These are phyloP conservation scores for Agaricus subrufescens DNA, from an alignment of 768 basidiomycete species.

Conservation along the genomic window DNA sequence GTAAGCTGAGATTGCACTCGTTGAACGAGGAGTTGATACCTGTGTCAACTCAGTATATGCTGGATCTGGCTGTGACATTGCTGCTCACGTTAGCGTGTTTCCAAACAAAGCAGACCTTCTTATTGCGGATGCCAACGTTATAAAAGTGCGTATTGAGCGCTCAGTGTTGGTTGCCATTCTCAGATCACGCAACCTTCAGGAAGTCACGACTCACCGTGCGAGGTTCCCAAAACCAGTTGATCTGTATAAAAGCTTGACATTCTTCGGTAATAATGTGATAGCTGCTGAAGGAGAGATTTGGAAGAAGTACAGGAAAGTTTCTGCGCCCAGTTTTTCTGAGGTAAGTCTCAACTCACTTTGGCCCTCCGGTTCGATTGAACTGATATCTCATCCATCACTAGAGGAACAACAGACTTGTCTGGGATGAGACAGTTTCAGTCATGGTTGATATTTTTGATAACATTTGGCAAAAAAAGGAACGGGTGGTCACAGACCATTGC, in stretches of 20 bases:
- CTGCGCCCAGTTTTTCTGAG: conserved; percentile 61
- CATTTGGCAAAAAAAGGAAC: conserved; percentile 39
- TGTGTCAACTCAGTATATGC: neutral
- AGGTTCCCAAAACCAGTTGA: conserved; percentile 56
- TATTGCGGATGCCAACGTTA: conserved; percentile 35
- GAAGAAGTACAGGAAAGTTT: conserved; percentile 60
- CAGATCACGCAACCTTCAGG: conserved; percentile 26
- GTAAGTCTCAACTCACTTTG: conserved; percentile 23
- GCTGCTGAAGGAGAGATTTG: conserved; percentile 62
- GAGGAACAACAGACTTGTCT: conserved; percentile 45
- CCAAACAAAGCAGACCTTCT: conserved; percentile 20
- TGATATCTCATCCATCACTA: conserved; percentile 10
- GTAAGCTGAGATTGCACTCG: neutral
- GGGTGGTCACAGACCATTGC: conserved; percentile 39
- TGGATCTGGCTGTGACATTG: conserved; percentile 8
- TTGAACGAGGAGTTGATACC: neutral
- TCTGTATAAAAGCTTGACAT: conserved; percentile 37
- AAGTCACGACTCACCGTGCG: conserved; percentile 40
- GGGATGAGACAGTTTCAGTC: conserved; percentile 38
- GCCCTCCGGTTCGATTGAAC: too few relatives aligned
- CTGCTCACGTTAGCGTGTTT: conserved; percentile 1
- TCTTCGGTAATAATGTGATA: conserved; percentile 61
- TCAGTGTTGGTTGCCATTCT: neutral
- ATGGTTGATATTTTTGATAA: conserved; percentile 40
- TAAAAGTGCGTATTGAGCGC: conserved; percentile 26